A percentile compares a stretch with the other conserved stretches of the same genome.
Evolutionary conservation across 225 moss, liverwort and hornwort species (phyloP).

Genomic region (Antitrichia curtipendula): DNA sequence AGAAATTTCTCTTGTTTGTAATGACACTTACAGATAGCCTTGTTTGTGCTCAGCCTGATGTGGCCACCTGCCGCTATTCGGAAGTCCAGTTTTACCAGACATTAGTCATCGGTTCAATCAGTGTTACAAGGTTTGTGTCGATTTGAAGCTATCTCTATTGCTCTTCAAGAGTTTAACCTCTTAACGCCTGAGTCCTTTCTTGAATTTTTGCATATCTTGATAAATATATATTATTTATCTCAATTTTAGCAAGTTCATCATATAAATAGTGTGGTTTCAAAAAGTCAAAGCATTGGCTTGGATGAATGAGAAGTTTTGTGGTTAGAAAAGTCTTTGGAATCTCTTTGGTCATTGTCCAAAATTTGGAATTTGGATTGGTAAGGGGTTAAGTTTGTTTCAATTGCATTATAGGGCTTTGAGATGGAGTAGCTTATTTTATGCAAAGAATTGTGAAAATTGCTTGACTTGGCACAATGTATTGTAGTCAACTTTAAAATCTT

Average conservation of each 20-base stretch:
- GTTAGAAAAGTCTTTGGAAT: neutral
- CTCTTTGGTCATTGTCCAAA: neutral
- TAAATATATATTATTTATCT: too few relatives aligned
- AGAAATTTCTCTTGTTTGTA: conserved; percentile 9
- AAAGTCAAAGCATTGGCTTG: neutral
- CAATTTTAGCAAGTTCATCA: neutral
- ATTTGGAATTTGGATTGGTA: neutral
- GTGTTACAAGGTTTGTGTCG: neutral
- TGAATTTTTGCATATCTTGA: neutral
- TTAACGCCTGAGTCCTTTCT: neutral
- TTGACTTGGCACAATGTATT: neutral
- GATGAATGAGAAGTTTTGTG: neutral
- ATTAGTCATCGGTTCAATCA: neutral
- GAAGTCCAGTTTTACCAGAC: neutral
- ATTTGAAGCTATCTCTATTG: neutral
- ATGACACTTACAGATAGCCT: neutral
- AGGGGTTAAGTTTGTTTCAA: neutral
- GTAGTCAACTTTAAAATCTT: neutral
- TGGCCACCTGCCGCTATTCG: neutral
- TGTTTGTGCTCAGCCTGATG: neutral
- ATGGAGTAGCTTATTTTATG: neutral
- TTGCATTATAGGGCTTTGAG: neutral
- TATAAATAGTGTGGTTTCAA: neutral
- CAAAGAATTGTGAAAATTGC: neutral
- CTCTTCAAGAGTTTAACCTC: neutral